Conservation (phyloP, 139 green algal genomes). For the Nannochloris sp. region DNA sequence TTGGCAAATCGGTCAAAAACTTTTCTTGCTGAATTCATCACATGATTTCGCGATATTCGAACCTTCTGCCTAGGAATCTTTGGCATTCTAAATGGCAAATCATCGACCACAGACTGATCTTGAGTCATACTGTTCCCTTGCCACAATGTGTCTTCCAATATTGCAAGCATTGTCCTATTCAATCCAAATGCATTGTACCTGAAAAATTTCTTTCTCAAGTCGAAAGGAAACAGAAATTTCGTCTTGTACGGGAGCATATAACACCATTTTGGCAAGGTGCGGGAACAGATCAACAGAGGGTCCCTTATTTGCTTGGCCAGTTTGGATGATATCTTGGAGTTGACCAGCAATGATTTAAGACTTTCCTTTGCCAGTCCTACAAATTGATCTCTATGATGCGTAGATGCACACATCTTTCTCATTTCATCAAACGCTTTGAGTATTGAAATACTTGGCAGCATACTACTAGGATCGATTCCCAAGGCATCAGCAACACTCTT, state of each 20-base stretch:
- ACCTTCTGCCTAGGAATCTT: constrained; percentile 85
- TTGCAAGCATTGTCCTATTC: constrained; percentile 63
- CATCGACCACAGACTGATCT: constrained; percentile 29
- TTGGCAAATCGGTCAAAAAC: constrained; percentile 39
- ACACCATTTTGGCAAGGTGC: constrained; percentile 74
- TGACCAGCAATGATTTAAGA: constrained; percentile 5
- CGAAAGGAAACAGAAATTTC: constrained; percentile 87
- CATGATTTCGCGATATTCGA: constrained; percentile 65
- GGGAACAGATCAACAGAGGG: constrained; percentile 75
- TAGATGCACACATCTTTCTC: constrained; percentile 8
- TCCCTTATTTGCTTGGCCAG: constrained; percentile 85
- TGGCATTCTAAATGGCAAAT: constrained; percentile 58
- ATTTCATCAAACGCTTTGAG: background rate
- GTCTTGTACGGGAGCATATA: constrained; percentile 39
- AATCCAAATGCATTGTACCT: constrained; percentile 83
- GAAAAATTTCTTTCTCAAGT: constrained; percentile 74
- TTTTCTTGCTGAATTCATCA: constrained; percentile 79
- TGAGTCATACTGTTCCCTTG: constrained; percentile 39
- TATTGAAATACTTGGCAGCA: too few relatives aligned
- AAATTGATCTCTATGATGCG: background rate
- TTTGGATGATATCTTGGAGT: constrained; percentile 79
- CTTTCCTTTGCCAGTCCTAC: background rate
- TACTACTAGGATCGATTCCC: too few relatives aligned
- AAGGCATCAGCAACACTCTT: background rate
- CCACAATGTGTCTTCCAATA: constrained; percentile 72